phyloP scores from a whole-genome alignment of 2,329 filamentous ascomycete genomes.

The Calonectria hawksworthii region DNA sequence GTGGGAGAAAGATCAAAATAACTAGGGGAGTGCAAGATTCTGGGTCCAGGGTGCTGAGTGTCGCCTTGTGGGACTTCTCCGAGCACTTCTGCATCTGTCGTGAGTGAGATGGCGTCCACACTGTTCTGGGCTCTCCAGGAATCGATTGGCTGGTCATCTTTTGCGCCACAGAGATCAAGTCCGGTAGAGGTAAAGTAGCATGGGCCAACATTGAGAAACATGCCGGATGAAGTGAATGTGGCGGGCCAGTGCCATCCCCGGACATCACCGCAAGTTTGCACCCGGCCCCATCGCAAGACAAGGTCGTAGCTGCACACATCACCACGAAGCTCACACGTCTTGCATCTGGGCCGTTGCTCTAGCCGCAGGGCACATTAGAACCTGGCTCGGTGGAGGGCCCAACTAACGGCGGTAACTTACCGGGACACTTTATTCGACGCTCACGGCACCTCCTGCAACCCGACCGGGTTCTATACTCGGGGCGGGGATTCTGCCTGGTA shows the following conservation, averaged over 20 bases:
- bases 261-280: conserved; percentile 5
- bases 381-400: not conserved
- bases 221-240: not conserved
- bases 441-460: not conserved
- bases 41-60: not conserved
- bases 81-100: not conserved
- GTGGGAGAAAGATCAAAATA: conserved; percentile 33
- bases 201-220: conserved; percentile 8
- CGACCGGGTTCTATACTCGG: conserved; percentile 1
- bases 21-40: not conserved
- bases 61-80: not conserved
- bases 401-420: not conserved
- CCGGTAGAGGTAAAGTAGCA: not conserved
- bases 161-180: not conserved
- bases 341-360: conserved; percentile 40
- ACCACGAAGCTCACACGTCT: conserved; percentile 37
- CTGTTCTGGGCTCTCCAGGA: not conserved
- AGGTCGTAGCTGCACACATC: conserved; percentile 41
- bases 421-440: conserved; percentile 1
- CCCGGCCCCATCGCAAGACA: conserved; percentile 38
- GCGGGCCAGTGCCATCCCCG: not conserved
- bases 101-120: not conserved
- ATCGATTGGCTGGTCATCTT: not conserved
- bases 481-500: not conserved
- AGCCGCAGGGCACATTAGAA: not conserved